A percentile compares a stretch with the other conserved stretches of the same genome.
phyloP scores from a whole-genome alignment of 2,329 filamentous ascomycete genomes.

The Aureobasidium leucospermi region DNA sequence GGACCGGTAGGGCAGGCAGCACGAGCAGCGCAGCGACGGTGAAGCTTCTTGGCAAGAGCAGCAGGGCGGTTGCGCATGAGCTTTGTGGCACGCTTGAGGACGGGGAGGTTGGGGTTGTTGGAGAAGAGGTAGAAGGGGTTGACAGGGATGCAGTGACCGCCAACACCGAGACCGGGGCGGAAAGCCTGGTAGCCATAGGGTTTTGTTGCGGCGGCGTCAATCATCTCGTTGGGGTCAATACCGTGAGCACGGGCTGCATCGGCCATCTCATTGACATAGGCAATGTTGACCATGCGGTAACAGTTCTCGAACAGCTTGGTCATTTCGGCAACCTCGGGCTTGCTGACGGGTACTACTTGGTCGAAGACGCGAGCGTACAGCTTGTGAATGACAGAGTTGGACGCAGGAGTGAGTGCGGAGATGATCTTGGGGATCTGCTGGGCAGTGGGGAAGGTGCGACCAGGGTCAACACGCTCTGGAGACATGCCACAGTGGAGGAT shows the following conservation, averaged over 20 bases:
- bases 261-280: constrained; percentile 20
- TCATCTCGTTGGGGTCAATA: constrained; percentile 18
- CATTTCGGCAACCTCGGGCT: constrained; percentile 51
- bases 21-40: constrained; percentile 13
- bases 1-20: constrained; percentile 7
- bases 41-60: constrained; percentile 14
- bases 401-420: constrained; percentile 43
- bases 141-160: constrained; percentile 51
- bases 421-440: constrained; percentile 46
- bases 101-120: constrained; percentile 38
- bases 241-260: constrained; percentile 16
- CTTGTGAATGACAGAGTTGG: constrained; percentile 36
- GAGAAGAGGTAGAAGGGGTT: constrained; percentile 49
- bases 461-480: constrained; percentile 22
- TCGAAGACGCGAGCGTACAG: constrained; percentile 45
- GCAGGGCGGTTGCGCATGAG: constrained; percentile 39
- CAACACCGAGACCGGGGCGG: constrained; percentile 44
- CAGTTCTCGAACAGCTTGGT: constrained; percentile 54
- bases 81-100: constrained; percentile 39
- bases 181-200: constrained; percentile 46
- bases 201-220: constrained; percentile 17
- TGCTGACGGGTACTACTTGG: constrained; percentile 41
- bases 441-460: constrained; percentile 18
- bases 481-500: constrained; percentile 35
- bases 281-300: constrained; percentile 29